These are phyloP conservation scores for Vigna nakashimae DNA, from an alignment of 306 rosid genomes.

Conservation along the genomic window DNA sequence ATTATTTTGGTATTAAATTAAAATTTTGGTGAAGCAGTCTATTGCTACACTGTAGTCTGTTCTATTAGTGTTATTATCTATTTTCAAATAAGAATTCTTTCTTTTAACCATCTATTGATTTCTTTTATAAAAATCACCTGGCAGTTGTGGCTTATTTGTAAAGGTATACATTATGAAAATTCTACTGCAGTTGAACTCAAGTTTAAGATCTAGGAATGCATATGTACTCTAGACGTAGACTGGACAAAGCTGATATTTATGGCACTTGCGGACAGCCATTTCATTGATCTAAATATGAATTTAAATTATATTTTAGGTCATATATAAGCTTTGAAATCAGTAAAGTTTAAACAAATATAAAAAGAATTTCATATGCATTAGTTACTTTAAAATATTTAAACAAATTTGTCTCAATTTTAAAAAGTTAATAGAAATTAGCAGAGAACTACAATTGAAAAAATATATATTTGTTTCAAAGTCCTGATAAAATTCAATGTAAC, in stretches of 20 bases:
- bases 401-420: no score
- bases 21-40: conserved; percentile 66
- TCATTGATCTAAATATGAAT: conserved; percentile 14
- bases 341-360: no score
- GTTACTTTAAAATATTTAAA: no score
- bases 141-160: conserved; percentile 20
- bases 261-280: conserved; percentile 21
- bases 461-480: no score
- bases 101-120: conserved; percentile 22
- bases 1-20: conserved; percentile 60
- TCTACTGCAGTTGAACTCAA: background rate
- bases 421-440: no score
- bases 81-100: background rate
- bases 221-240: background rate
- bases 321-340: no score
- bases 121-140: conserved; percentile 1
- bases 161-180: background rate
- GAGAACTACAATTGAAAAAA: no score
- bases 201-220: background rate
- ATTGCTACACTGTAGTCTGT: conserved; percentile 21
- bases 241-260: conserved; percentile 35
- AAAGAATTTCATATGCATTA: no score
- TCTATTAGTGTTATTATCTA: background rate
- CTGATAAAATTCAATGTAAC: no score
- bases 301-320: no score